These are phyloP conservation scores for Euptelea pleiosperma DNA, from an alignment of 164 flowering plant species.

Conservation along the genomic window DNA sequence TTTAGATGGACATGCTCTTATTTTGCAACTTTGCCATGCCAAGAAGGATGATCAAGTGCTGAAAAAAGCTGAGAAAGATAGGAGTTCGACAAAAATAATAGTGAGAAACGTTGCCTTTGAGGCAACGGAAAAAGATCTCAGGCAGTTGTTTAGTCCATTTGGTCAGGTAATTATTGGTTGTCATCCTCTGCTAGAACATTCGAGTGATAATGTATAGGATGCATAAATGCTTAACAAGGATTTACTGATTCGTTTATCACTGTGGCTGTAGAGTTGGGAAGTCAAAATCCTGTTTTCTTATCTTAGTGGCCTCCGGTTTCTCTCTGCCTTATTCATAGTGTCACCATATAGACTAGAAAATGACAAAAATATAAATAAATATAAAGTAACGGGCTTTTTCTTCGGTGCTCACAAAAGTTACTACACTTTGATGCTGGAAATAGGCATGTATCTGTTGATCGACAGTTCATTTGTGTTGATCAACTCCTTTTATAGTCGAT, in stretches of 20 bases:
- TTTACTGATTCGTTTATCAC: not conserved
- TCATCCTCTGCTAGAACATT: not conserved
- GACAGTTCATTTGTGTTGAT: too few species aligned
- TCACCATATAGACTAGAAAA: not conserved
- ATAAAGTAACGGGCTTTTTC: too few species aligned
- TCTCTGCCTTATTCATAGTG: too few species aligned
- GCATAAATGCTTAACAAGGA: not conserved
- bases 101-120: conserved; percentile 97
- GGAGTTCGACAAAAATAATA: conserved; percentile 76
- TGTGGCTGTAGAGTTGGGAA: not conserved
- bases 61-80: conserved; percentile 54
- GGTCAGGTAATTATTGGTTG: conserved; percentile 65
- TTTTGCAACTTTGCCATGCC: conserved; percentile 72
- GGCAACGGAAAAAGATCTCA: conserved; percentile 88
- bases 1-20: conserved; percentile 93
- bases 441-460: too few species aligned
- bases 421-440: too few species aligned
- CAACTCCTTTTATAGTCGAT: too few species aligned
- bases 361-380: too few species aligned
- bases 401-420: too few species aligned
- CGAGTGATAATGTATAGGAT: not conserved
- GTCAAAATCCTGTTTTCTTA: not conserved
- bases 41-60: conserved; percentile 48
- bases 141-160: conserved; percentile 84
- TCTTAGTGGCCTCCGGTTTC: too few species aligned